Base-by-base conservation (phyloP, 2,329 filamentous ascomycete genomes). In the Pseudocercospora eumusae region DNA sequence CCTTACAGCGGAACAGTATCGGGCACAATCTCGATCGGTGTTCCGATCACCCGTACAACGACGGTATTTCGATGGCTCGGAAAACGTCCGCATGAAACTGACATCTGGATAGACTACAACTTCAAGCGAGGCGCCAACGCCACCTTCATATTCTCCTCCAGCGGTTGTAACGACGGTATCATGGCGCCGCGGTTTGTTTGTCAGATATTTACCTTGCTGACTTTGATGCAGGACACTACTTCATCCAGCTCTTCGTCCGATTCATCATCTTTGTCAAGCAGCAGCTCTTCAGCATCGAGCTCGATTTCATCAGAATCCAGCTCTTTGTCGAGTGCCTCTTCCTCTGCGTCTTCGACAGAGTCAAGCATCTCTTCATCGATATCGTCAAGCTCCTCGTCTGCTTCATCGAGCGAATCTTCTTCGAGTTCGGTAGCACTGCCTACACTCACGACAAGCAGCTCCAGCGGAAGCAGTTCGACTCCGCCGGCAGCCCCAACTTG, bases 11-110 rank as follows among this genome's bases (percentile, higher is more conserved):
- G 60, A 15, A 44, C 54, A 4, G 45, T 28, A 9, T 44, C 28
- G 8, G 60, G 60, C 2, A 62, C 60, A 11, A 47, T 62, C 11
- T 44, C 52, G 21, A 42, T 62, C 5, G 60, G 47, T 13, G 2
- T 62, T 2, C 36, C 50, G 6, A 20, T 49, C 15, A 58, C 56
- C 1, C n/a, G 11, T 7, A 58, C 56, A 6, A 49, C 44, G 9
- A 40, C 36, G 2, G 44, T 49, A 10, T 7, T 20, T 49, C 9
- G n/a, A 1, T 6, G 13, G 20, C 18, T 5, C 1, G 20, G 10
- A 40, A 7, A 11, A 5, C 36, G 4, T n/a, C 5, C 5, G 36
- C 13, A 8, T 40, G 4, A n/a, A 7, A 18, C 36, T 40, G 9
- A 40, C 13, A 18, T 7, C 2, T 5, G 3, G 18, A 15, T 18